phyloP scores from a whole-genome alignment of 1,284 basidiomycete species.

The Trametes pubescens region DNA sequence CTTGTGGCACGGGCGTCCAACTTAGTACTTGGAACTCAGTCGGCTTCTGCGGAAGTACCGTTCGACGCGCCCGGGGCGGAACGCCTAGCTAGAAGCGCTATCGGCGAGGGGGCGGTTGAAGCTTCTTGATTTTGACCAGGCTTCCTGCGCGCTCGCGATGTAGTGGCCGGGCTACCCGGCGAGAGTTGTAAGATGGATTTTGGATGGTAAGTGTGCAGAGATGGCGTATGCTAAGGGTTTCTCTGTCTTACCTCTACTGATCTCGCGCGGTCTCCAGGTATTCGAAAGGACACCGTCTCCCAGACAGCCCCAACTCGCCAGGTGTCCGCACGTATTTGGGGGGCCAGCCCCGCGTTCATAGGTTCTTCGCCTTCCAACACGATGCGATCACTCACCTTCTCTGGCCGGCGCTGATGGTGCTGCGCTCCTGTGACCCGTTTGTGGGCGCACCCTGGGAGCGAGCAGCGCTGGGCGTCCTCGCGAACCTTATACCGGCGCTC shows the following conservation, averaged over 20 bases:
- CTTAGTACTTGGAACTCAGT: background rate
- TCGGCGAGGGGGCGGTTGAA: background rate
- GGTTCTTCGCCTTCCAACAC: background rate
- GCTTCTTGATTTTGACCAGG: background rate
- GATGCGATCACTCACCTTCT: background rate
- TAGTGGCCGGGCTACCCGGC: no score
- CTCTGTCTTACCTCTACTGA: no score
- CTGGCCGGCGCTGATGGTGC: background rate
- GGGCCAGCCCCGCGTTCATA: background rate
- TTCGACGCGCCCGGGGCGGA: background rate
- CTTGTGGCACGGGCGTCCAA: background rate
- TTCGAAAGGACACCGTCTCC: no score
- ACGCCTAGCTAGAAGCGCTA: background rate
- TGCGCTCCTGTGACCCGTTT: background rate
- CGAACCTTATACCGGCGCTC: slow-evolving; percentile 1
- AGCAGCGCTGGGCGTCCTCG: background rate
- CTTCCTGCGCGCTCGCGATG: background rate
- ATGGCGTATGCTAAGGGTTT: no score
- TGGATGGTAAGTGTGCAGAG: no score
- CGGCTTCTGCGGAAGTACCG: background rate
- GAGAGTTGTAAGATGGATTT: no score
- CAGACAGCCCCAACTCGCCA: no score
- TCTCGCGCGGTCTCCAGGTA: no score
- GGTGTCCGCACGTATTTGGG: no score
- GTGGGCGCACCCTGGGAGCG: slow-evolving; percentile 1